Base-by-base conservation (phyloP, 169 alveolate species). In the Plasmodium inui region DNA sequence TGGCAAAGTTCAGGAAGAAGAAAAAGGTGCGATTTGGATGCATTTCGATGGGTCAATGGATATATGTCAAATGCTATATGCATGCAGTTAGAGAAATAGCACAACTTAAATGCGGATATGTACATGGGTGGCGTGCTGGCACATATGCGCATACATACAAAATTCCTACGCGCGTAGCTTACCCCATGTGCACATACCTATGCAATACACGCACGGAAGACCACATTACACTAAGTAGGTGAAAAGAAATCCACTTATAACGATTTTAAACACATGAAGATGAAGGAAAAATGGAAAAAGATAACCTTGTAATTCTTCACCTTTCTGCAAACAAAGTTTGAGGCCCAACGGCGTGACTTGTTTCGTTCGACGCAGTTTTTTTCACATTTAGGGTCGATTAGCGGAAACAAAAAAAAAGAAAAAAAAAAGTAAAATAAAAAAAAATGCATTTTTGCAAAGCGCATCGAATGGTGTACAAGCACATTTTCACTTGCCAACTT, bases 111-210 rank as follows among this genome's bases (percentile, higher is more conserved):
- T 74, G 30, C 26, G 34, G 26, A 79, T 39, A 79, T 41, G 32
- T 79, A 26, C 73, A 79, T 46, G 17, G 26, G 70, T 79, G 39
- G 39, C 14, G 34, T 30, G 57, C n/a, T 12, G 22, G 55, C 26
- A 5, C 70, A 79, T 78, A 78, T 78, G 30, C 26, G 26, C 22
- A 76, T 76, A 76, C 19, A 76, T 76, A 76, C 67, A 28, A 50
- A 50, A 50, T 50, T 50, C 61, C 61, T 50, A 50, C 61, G 26
- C 22, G 61, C 6, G 61, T 1, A 50, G 22, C 2, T 50, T 79
- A n/a, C 19, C 17, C 26, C 32, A 79, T 79, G 57, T 78, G 57
- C 41, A 44, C 32, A 41, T 50, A 34, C 28, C 46, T 50, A 44
- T 44, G 32, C 50, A 67, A 28, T 67, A 67, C 76, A 26, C 39